These are phyloP conservation scores for Oemleria cerasiformis DNA, from an alignment of 306 rosid genomes.

Conservation along the genomic window DNA sequence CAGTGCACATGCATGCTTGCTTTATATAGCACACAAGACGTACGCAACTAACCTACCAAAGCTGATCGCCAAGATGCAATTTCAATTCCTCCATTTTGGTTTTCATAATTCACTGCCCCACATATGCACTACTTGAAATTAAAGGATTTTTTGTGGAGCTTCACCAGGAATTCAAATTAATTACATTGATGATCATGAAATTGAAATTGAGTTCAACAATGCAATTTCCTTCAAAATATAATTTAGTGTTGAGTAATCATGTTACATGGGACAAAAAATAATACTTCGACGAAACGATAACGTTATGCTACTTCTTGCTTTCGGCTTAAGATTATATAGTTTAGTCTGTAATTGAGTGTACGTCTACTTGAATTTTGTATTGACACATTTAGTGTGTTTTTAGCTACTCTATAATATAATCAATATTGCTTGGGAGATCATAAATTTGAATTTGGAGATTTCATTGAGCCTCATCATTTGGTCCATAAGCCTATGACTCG, in stretches of 20 bases:
- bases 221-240: background rate
- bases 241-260: background rate
- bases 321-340: background rate
- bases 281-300: background rate
- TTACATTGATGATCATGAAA: background rate
- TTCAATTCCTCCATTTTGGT: too few species aligned
- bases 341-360: background rate
- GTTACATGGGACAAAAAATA: background rate
- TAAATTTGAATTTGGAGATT: too few species aligned
- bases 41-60: background rate
- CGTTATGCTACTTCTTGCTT: background rate
- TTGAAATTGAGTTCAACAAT: background rate
- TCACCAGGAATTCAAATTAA: background rate
- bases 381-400: background rate
- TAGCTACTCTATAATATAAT: background rate
- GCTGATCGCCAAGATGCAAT: background rate
- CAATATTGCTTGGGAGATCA: too few species aligned
- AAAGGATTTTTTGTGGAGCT: background rate
- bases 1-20: background rate
- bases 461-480: too few species aligned
- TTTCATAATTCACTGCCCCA: background rate
- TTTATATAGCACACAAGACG: background rate
- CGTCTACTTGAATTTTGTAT: background rate
- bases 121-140: background rate
- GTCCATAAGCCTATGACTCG: too few species aligned